A percentile compares a stretch with the other conserved stretches of the same genome.
These are phyloP conservation scores for Mycena floridula DNA, from an alignment of 768 basidiomycete species.

Conservation along the genomic window DNA sequence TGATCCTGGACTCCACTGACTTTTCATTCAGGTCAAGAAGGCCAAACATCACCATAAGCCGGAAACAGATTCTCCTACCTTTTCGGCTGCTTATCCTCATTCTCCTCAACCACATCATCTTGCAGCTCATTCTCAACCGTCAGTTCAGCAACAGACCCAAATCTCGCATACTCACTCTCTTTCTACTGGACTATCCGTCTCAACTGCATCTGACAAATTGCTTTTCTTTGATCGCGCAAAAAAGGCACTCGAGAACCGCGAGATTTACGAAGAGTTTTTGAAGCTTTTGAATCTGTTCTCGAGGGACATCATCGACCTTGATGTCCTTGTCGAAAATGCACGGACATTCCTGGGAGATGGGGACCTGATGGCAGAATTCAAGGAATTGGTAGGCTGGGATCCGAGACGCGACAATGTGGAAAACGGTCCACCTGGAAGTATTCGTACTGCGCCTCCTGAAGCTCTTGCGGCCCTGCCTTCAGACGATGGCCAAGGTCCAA, in stretches of 20 bases:
- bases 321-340: slow-evolving; percentile 76
- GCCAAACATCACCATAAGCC: slow-evolving; percentile 56
- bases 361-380: slow-evolving; percentile 79
- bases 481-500: slow-evolving; percentile 86
- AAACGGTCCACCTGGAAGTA: slow-evolving; percentile 71
- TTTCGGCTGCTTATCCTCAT: slow-evolving; percentile 38
- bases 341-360: slow-evolving; percentile 76
- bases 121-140: slow-evolving; percentile 34
- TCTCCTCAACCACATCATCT: slow-evolving; percentile 31
- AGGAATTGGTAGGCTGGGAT: slow-evolving; percentile 79
- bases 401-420: slow-evolving; percentile 53
- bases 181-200: slow-evolving; percentile 24
- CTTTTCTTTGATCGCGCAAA: slow-evolving; percentile 94
- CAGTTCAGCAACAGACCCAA: slow-evolving; percentile 19
- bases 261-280: slow-evolving; percentile 88
- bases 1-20: slow-evolving; percentile 1
- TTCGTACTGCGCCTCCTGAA: slow-evolving; percentile 71
- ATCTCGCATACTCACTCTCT: slow-evolving; percentile 18
- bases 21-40: slow-evolving; percentile 46
- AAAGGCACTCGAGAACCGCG: slow-evolving; percentile 66
- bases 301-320: slow-evolving; percentile 85
- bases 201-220: slow-evolving; percentile 62
- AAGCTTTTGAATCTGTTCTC: slow-evolving; percentile 89
- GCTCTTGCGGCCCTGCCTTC: slow-evolving; percentile 72
- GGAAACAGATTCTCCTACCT: slow-evolving; percentile 50